Conservation (phyloP, 257 asterid species). For the Nicotiana tabacum region DNA sequence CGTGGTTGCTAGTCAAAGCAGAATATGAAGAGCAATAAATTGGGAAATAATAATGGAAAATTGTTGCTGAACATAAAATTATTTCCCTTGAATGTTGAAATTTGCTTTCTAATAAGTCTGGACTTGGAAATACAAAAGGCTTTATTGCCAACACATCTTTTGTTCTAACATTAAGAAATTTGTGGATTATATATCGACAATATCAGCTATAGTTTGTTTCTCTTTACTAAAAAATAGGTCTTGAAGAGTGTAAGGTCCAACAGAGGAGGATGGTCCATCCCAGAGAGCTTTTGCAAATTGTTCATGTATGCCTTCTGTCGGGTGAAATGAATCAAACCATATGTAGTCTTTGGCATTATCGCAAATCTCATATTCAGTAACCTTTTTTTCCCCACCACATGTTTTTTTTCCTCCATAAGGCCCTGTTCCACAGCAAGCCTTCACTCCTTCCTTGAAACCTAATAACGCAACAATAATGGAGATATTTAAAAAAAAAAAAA, state of each 20-base stretch:
- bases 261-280: slow-evolving; percentile 19
- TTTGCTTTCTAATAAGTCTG: too few species aligned
- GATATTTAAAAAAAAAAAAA: neutral
- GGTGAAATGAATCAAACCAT: slow-evolving; percentile 52
- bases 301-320: slow-evolving; percentile 40
- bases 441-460: slow-evolving; percentile 48
- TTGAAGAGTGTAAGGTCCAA: slow-evolving; percentile 14
- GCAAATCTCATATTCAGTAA: slow-evolving; percentile 28
- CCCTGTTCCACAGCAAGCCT: slow-evolving; percentile 56
- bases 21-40: too few species aligned
- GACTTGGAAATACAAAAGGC: too few species aligned
- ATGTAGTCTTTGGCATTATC: slow-evolving; percentile 32
- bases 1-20: too few species aligned
- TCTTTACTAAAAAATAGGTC: slow-evolving; percentile 12
- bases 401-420: slow-evolving; percentile 39
- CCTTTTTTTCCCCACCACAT: slow-evolving; percentile 45
- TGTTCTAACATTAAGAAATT: too few species aligned
- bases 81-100: too few species aligned
- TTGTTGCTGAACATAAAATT: too few species aligned
- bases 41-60: too few species aligned
- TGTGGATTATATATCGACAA: slow-evolving; percentile 16
- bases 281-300: slow-evolving; percentile 23
- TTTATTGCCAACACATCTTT: too few species aligned
- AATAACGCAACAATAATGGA: neutral
- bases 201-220: slow-evolving; percentile 16